Percentiles rank a stretch among this genome's conserved stretches.
These are phyloP conservation scores for Aureobasidium sp. DNA, from an alignment of 2,329 filamentous ascomycete species.

Conservation along the genomic window DNA sequence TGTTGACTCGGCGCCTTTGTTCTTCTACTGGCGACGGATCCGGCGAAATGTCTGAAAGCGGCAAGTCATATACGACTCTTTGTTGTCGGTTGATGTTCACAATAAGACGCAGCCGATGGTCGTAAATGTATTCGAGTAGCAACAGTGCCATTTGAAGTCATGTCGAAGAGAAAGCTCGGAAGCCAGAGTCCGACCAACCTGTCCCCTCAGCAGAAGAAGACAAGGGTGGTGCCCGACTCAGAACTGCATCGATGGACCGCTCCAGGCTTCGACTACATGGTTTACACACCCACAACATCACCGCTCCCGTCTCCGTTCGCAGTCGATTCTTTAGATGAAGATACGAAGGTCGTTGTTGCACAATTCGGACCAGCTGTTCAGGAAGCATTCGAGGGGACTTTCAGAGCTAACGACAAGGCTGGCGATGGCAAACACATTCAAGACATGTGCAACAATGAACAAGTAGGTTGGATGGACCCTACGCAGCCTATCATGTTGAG, in stretches of 20 bases:
- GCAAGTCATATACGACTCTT: not conserved
- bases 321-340: not conserved
- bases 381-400: not conserved
- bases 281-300: not conserved
- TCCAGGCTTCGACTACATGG: not conserved
- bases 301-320: not conserved
- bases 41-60: constrained; percentile 1
- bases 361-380: not conserved
- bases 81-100: not conserved
- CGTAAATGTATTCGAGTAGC: not conserved
- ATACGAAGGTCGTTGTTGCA: not conserved
- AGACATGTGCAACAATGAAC: not conserved
- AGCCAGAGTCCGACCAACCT: not conserved
- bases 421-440: not conserved
- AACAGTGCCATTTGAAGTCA: not conserved
- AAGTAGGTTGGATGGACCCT: not conserved
- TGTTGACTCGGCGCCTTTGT: not conserved
- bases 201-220: not conserved
- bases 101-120: not conserved
- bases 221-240: not conserved
- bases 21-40: not conserved
- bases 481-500: not conserved
- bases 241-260: not conserved
- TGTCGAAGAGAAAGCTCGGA: not conserved
- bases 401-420: not conserved